phyloP scores from a whole-genome alignment of 352 stramenopile species.

The Pythium scleroteichum region DNA sequence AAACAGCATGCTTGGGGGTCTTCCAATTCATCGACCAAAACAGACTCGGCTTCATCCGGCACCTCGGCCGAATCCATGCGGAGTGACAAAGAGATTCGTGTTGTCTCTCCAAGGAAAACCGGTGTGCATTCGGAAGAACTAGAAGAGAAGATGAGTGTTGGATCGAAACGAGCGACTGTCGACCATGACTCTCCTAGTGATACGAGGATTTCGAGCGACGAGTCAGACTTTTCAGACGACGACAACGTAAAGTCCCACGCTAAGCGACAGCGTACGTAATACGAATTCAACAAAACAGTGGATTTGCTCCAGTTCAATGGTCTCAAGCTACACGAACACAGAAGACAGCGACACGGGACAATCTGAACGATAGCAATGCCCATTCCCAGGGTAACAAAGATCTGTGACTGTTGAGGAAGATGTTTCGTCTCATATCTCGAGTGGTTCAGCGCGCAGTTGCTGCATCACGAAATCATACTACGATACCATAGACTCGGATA shows the following conservation, averaged over 20 bases:
- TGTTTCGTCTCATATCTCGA: background rate
- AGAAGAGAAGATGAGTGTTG: background rate
- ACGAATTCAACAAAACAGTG: background rate
- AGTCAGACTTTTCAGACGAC: slow-evolving; percentile 31
- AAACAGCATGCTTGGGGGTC: slow-evolving; percentile 40
- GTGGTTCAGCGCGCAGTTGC: slow-evolving; percentile 18
- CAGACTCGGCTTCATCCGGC: no score
- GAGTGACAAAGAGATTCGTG: no score
- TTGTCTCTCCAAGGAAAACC: no score
- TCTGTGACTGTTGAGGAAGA: no score
- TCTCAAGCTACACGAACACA: background rate
- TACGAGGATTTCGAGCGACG: slow-evolving; percentile 43
- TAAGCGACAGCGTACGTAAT: slow-evolving; percentile 13
- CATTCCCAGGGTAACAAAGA: no score
- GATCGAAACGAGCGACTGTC: slow-evolving; percentile 2
- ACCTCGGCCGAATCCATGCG: no score
- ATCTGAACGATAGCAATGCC: background rate
- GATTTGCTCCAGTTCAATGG: no score
- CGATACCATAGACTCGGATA: no score
- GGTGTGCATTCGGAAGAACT: no score
- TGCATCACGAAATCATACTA: slow-evolving; percentile 33
- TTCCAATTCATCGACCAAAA: background rate
- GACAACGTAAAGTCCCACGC: slow-evolving; percentile 3
- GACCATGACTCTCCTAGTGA: slow-evolving; percentile 25
- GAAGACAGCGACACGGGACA: background rate